Conservation (phyloP, 129 eudicot species). For the Artemisia tridentata region DNA sequence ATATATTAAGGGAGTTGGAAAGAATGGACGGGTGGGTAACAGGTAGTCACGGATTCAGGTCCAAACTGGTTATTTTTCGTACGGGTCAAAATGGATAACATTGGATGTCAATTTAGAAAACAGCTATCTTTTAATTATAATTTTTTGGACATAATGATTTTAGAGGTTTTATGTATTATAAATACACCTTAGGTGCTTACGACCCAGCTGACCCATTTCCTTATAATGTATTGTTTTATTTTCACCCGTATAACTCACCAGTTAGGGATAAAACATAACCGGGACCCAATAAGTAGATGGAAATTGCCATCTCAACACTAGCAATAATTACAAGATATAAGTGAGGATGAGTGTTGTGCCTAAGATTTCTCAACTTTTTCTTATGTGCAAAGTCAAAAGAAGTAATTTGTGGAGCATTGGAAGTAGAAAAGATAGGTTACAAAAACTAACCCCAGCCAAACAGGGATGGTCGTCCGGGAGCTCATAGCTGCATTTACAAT, state of each 20-base stretch:
- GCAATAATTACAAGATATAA: not conserved
- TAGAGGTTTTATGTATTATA: too few species aligned
- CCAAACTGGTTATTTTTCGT: not conserved
- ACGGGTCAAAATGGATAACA: constrained; percentile 29
- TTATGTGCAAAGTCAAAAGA: not conserved
- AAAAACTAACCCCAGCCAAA: constrained; percentile 44
- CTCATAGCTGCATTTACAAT: constrained; percentile 43
- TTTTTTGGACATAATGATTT: too few species aligned
- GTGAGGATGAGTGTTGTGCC: not conserved
- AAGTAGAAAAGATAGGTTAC: not conserved
- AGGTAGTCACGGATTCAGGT: not conserved
- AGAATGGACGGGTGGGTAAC: too few species aligned
- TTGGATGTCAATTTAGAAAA: constrained; percentile 27
- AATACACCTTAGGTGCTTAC: too few species aligned
- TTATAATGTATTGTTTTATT: too few species aligned
- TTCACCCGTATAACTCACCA: too few species aligned
- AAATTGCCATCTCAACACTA: not conserved
- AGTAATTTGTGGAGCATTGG: not conserved
- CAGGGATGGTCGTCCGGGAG: constrained; percentile 55
- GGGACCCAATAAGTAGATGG: too few species aligned
- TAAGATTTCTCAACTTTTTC: not conserved
- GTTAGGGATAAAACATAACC: too few species aligned
- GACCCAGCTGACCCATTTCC: too few species aligned
- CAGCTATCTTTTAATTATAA: too few species aligned
- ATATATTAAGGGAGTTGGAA: not conserved